These are phyloP conservation scores for Quercus bicolor DNA, from an alignment of 306 rosid species.

Conservation along the genomic window DNA sequence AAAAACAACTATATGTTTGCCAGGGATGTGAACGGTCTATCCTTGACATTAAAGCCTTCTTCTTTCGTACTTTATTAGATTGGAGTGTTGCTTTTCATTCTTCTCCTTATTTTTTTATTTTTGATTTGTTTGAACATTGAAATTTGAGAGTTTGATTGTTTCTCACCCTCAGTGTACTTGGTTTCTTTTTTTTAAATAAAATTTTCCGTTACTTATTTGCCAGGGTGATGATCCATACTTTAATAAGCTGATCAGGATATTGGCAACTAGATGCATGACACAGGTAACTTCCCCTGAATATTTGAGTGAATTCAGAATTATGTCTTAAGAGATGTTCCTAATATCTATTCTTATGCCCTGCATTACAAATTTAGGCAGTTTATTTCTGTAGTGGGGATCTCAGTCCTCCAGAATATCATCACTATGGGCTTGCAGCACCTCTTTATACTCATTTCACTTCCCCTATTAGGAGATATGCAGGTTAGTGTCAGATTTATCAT, in stretches of 20 bases:
- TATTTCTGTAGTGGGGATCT: conserved; percentile 97
- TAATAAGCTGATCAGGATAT: conserved; percentile 83
- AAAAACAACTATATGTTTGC: background rate
- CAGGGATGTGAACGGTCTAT: no score
- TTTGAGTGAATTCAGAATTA: conserved; percentile 9
- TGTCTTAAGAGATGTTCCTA: conserved; percentile 3
- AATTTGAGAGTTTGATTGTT: no score
- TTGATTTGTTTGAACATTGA: no score
- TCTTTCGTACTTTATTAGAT: no score
- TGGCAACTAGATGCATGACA: conserved; percentile 96
- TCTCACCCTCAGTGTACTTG: no score
- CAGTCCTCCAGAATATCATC: conserved; percentile 87
- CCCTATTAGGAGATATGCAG: conserved; percentile 96
- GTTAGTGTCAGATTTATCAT: conserved; percentile 31
- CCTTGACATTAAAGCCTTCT: no score
- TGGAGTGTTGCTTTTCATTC: no score
- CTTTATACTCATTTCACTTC: conserved; percentile 96
- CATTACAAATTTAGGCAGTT: conserved; percentile 61
- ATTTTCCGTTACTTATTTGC: background rate
- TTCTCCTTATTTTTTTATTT: no score
- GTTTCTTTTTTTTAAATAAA: no score
- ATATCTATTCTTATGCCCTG: background rate
- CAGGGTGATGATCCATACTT: conserved; percentile 97
- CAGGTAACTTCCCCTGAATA: conserved; percentile 58
- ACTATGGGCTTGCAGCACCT: conserved; percentile 94